Evolutionary conservation across 2,329 filamentous ascomycete species (phyloP), one percentile per base, ranked within the genome.

Genomic region (Stromatinia cepivora): DNA sequence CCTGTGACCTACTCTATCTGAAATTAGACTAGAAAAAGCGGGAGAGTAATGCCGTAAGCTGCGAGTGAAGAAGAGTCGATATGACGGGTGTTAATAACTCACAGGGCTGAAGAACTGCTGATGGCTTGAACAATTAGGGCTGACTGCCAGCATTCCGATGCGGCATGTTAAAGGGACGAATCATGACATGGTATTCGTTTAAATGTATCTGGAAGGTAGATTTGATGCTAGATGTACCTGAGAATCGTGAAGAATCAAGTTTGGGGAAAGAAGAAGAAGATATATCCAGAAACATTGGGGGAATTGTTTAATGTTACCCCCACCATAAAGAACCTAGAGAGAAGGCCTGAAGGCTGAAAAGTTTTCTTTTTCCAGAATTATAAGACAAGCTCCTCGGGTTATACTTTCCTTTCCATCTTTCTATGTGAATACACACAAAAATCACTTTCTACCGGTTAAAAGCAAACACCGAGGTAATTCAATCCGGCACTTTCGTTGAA

Each of bases 81-180:
- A 52, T 52, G 46, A 39, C 34, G 15, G 20, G 9, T 63, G 34
- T 52, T 50, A 28, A 28, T 39, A 50, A 39, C 39, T 42, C 42
- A 52, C 65, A 67, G 65, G 65, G 65, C 65, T 67, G 65, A 67
- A 39, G 25, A 62, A 22, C 54, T 61, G 25, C 50, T 66, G 50
- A 46, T 34, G 52, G 36, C 9, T 48, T 45, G 42, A 20, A 48
- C 17, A 39, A 70, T 70, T 72, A 72, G 70, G 71, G 71, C 71
- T 72, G 71, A 72, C 67, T 53, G 70, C 63, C 34, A 53, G 36
- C 54, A 67, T 31, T 20, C 8, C 11, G 34, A 64, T 25, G 17
- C 52, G 31, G 53, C 36, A 57, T 59, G 42, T 50, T 10, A 31
- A 63, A 52, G n/a, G n/a, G n/a, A 39, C 61, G 34, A 52, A 52